phyloP scores from a whole-genome alignment of 768 basidiomycete species.

The Russula brevipes region DNA sequence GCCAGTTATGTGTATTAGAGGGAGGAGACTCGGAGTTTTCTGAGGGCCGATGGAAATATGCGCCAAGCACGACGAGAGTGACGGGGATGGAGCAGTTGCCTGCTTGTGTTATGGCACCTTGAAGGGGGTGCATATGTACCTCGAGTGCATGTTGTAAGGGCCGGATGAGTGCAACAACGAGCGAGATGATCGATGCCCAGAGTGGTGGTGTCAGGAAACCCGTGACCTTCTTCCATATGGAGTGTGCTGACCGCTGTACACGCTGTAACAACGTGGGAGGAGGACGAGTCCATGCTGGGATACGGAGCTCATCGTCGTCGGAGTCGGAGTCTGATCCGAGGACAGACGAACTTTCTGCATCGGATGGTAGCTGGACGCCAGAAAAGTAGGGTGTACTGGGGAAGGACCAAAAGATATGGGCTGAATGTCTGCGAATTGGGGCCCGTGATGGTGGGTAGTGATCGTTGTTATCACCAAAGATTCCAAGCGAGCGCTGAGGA shows the following conservation, averaged over 20 bases:
- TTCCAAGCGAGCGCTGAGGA: background rate
- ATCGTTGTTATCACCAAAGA: background rate
- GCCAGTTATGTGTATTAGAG: conserved; percentile 18
- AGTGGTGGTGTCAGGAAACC: conserved; percentile 88
- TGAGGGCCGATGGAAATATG: conserved; percentile 69
- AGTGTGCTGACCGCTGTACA: conserved; percentile 28
- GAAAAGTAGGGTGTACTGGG: conserved; percentile 47
- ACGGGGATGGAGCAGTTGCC: conserved; percentile 83
- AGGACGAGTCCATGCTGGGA: conserved; percentile 25
- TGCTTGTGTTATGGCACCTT: conserved; percentile 58
- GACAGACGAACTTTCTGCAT: conserved; percentile 14
- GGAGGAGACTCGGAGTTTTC: conserved; percentile 5
- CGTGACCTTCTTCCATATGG: conserved; percentile 42
- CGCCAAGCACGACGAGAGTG: conserved; percentile 87
- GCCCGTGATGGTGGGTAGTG: background rate
- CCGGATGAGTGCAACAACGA: conserved; percentile 70
- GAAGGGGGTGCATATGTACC: conserved; percentile 56
- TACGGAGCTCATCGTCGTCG: conserved; percentile 27
- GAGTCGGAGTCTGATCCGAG: conserved; percentile 26
- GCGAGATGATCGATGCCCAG: conserved; percentile 68
- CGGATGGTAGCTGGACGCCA: conserved; percentile 4
- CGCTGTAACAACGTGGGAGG: conserved; percentile 31
- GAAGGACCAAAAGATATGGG: conserved; percentile 55
- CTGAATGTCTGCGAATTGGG: conserved; percentile 29
- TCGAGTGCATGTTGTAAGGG: conserved; percentile 72